Conservation (phyloP, 495 filamentous ascomycete species). For the Aspergillus conjunctus region DNA sequence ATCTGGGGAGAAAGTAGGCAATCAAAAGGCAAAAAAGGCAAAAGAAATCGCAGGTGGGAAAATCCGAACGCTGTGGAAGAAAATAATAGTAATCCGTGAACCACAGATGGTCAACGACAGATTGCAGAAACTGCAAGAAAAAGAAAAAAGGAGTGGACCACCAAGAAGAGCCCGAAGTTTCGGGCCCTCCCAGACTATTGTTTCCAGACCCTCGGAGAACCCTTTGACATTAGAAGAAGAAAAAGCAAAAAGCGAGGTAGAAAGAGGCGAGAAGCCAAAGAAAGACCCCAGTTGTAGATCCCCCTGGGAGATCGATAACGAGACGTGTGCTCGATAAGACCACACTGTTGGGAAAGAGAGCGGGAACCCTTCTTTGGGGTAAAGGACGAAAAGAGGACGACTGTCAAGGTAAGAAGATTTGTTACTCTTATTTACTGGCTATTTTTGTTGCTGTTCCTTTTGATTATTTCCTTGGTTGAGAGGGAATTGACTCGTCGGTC, state of each 20-base stretch:
- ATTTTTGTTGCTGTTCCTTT: neutral
- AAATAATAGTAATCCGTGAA: conserved; percentile 1
- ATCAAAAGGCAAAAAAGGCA: conserved; percentile 12
- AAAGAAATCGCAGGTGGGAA: neutral
- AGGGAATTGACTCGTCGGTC: neutral
- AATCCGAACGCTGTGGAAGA: conserved; percentile 12
- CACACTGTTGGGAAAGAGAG: conserved; percentile 17
- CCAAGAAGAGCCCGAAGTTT: conserved; percentile 5
- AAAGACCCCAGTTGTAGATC: conserved; percentile 27
- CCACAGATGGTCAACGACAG: neutral
- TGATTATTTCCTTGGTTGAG: neutral
- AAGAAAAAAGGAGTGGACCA: neutral
- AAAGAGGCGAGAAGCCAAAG: conserved; percentile 10
- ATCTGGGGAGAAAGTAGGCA: conserved; percentile 37
- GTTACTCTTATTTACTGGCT: neutral
- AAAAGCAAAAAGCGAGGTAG: conserved; percentile 15
- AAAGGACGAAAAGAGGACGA: too few relatives aligned
- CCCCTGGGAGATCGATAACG: conserved; percentile 32
- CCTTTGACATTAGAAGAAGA: conserved; percentile 20
- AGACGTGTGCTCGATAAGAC: conserved; percentile 24
- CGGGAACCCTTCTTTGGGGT: neutral
- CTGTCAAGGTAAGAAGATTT: conserved; percentile 6
- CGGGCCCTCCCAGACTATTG: conserved; percentile 10
- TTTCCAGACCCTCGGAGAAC: conserved; percentile 14
- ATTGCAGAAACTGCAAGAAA: neutral